Conservation (phyloP, 164 flowering plant genomes). For the Liquidambar formosana region DNA sequence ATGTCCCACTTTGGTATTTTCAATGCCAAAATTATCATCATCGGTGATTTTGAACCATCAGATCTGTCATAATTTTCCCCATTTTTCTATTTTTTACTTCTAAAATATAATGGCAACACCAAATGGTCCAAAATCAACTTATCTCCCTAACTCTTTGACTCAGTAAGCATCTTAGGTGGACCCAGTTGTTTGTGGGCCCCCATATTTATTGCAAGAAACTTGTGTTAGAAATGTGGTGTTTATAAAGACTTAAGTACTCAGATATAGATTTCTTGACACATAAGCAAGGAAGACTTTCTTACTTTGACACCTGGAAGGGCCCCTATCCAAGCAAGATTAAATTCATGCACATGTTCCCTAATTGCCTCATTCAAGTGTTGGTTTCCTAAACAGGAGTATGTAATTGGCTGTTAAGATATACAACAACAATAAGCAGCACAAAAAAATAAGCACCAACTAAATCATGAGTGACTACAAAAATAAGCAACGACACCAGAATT, state of each 20-base stretch:
- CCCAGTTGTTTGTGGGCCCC: too few relatives aligned
- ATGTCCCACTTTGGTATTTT: neutral
- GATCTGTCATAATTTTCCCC: neutral
- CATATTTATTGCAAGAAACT: neutral
- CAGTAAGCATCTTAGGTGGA: neutral
- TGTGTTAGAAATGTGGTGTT: neutral
- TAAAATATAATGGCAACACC: neutral
- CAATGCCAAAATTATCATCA: neutral
- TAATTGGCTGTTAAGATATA: constrained; percentile 5
- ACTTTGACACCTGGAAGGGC: constrained; percentile 44
- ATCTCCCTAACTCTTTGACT: too few relatives aligned
- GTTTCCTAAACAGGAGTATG: constrained; percentile 28
- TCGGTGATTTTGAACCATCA: neutral
- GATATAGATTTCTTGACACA: neutral
- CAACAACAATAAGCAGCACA: neutral
- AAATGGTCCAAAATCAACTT: neutral
- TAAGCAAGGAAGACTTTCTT: neutral
- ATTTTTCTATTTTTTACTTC: neutral
- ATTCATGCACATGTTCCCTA: constrained; percentile 14
- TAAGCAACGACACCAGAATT: neutral
- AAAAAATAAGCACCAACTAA: neutral
- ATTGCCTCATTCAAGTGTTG: constrained; percentile 34
- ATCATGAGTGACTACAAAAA: neutral
- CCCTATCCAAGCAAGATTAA: constrained; percentile 43
- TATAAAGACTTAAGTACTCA: neutral